Evolutionary conservation across 257 asterid species (phyloP), one percentile per base, ranked within the genome.

Genomic region (Linaria vulgaris): DNA sequence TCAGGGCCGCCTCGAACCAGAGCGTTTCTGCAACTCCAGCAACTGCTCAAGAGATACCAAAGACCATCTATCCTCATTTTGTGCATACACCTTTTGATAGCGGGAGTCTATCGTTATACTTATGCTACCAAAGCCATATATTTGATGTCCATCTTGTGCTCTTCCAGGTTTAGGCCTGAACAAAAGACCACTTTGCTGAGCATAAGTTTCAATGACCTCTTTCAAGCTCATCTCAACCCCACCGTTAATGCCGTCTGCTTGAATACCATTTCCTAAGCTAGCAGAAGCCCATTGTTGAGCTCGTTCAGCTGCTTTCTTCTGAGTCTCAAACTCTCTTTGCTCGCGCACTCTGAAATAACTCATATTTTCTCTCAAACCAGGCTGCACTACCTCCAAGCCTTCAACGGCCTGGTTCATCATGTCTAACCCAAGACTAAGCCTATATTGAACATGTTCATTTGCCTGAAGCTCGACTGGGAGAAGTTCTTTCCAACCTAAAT

Each of bases 381-480:
- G 99, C 22, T 84, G 91, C 0, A 69, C 92, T 19, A 87, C 94
- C 78, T 85, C 83, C 87, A 80, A 63, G 76, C 97, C 96, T 66
- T 88, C 94, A 51, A 80, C 96, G 3, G 97, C 97, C 69, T 75
- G 94, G 77, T 78, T 76, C 95, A 92, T 87, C 99, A 89, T 92
- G 50, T 71, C 86, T 52, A 92, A 71, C 49, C 91, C 96, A 31
- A 80, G 59, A 71, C 76, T 74, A 23, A 92, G 84, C 65, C 96
- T 74, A 69, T 63, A 59, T 0, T 88, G 82, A 20, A 89, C 49
- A 43, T 80, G 97, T 71, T 89, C 96, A 50, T 85, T 79, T 12
- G 90, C 90, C 60, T 74, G 83, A 76, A 92, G 91, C 44, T 92
- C 96, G 0, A 73, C 82, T 4, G 98, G 96, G 34, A 91, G 75